These are phyloP conservation scores for Sporothrix variecibatus DNA, from an alignment of 2,329 filamentous ascomycete genomes.

Conservation along the genomic window DNA sequence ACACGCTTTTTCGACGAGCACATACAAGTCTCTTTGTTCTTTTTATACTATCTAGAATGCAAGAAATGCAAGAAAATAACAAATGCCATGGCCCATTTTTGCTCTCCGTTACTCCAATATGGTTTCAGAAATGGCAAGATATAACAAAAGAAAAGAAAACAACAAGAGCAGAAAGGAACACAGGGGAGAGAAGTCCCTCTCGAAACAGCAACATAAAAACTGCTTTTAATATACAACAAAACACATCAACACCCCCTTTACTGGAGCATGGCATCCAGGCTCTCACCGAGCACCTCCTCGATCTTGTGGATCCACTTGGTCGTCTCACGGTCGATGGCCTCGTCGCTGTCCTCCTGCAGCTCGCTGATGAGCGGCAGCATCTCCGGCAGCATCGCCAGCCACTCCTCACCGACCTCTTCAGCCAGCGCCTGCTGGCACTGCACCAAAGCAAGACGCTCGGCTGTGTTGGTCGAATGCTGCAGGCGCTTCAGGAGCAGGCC, in stretches of 20 bases:
- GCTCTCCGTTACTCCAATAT: background rate
- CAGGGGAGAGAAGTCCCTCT: background rate
- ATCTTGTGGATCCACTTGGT: slow-evolving; percentile 88
- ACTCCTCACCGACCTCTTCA: slow-evolving; percentile 80
- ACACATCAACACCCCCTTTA: slow-evolving; percentile 46
- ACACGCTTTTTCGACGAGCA: background rate
- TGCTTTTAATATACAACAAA: background rate
- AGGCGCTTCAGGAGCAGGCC: slow-evolving; percentile 74
- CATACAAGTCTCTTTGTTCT: background rate
- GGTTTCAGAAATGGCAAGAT: background rate
- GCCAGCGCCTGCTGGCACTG: slow-evolving; percentile 80
- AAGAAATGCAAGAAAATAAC: background rate
- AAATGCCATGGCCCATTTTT: slow-evolving; percentile 14
- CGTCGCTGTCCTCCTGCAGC: slow-evolving; percentile 93
- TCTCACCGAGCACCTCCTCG: slow-evolving; percentile 86
- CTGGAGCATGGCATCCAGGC: slow-evolving; percentile 87
- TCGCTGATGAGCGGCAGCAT: slow-evolving; percentile 97
- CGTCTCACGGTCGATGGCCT: slow-evolving; percentile 86
- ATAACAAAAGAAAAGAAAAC: background rate
- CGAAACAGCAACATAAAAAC: background rate
- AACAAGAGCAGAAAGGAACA: background rate
- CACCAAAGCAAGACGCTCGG: slow-evolving; percentile 78
- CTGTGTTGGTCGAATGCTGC: slow-evolving; percentile 64
- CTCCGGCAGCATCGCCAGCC: slow-evolving; percentile 86
- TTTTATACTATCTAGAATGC: slow-evolving; percentile 6